These are phyloP conservation scores for Vachellia pachyceras DNA, from an alignment of 306 rosid species.

Conservation along the genomic window DNA sequence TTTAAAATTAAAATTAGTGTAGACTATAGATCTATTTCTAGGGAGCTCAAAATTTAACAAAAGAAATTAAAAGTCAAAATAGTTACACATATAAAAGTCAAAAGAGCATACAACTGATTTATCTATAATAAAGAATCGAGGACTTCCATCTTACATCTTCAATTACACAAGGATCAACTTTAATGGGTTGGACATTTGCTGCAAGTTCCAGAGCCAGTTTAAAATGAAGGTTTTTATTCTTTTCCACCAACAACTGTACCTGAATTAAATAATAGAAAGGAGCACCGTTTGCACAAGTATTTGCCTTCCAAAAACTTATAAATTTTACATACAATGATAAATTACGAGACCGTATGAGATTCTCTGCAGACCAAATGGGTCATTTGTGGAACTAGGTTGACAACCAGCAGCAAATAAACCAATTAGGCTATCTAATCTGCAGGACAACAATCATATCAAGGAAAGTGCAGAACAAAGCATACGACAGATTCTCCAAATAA, in stretches of 20 bases:
- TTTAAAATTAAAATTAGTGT: not conserved
- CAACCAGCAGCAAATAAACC: slow-evolving; percentile 94
- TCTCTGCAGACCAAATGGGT: slow-evolving; percentile 92
- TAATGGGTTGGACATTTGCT: slow-evolving; percentile 69
- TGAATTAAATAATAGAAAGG: slow-evolving; percentile 48
- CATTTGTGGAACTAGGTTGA: slow-evolving; percentile 92
- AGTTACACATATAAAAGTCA: not conserved
- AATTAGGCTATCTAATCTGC: slow-evolving; percentile 94
- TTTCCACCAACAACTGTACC: slow-evolving; percentile 93
- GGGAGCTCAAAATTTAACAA: not conserved
- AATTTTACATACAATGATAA: not conserved
- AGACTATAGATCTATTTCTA: not conserved
- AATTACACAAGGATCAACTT: slow-evolving; percentile 60
- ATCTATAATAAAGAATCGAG: not conserved
- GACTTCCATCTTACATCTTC: slow-evolving; percentile 61
- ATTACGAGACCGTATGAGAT: slow-evolving; percentile 94
- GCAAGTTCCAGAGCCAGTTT: slow-evolving; percentile 79
- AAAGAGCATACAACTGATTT: not conserved
- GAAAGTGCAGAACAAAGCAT: slow-evolving; percentile 24
- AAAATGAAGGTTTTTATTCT: slow-evolving; percentile 75
- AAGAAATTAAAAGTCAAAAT: not conserved
- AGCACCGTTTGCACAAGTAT: slow-evolving; percentile 28
- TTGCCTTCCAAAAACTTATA: slow-evolving; percentile 33
- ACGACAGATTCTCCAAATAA: not conserved
- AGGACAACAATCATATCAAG: slow-evolving; percentile 39